A percentile compares a stretch with the other conserved stretches of the same genome.
phyloP scores from a whole-genome alignment of 1,139 yeast genomes.

The Suhomyces terraborum region DNA sequence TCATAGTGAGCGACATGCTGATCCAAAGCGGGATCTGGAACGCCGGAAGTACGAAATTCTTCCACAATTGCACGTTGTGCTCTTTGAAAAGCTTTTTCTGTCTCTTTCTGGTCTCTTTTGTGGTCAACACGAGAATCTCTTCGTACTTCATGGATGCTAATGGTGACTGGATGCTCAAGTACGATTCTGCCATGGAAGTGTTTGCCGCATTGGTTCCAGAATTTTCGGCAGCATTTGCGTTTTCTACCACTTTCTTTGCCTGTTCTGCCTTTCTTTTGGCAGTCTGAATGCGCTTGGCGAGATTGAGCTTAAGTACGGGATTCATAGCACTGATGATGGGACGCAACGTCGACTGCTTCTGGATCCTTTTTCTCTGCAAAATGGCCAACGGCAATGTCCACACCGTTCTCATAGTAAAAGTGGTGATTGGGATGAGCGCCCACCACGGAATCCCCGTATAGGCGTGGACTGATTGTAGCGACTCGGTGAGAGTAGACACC shows the following conservation, averaged over 20 bases:
- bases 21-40: conserved; percentile 92
- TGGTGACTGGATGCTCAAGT: conserved; percentile 26
- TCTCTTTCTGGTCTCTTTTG: conserved; percentile 76
- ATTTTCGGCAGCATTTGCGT: background rate
- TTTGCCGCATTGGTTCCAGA: too few relatives aligned
- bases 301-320: conserved; percentile 71
- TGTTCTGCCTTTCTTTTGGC: conserved; percentile 36
- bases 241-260: conserved; percentile 11
- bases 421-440: conserved; percentile 72
- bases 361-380: conserved; percentile 65
- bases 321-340: conserved; percentile 73
- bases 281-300: conserved; percentile 57
- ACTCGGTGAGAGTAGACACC: conserved; percentile 40
- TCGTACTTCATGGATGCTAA: conserved; percentile 65
- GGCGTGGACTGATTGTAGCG: conserved; percentile 52
- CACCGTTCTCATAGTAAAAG: conserved; percentile 61
- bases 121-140: conserved; percentile 69
- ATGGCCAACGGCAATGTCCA: conserved; percentile 82
- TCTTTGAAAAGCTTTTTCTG: conserved; percentile 68
- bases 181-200: conserved; percentile 13
- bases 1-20: conserved; percentile 69
- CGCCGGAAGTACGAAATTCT: conserved; percentile 69
- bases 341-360: conserved; percentile 66
- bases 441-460: conserved; percentile 79
- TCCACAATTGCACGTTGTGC: conserved; percentile 77